Evolutionary conservation across 768 basidiomycete species (phyloP), one percentile per base, ranked within the genome.

Genomic region (Rickenella mellea): DNA sequence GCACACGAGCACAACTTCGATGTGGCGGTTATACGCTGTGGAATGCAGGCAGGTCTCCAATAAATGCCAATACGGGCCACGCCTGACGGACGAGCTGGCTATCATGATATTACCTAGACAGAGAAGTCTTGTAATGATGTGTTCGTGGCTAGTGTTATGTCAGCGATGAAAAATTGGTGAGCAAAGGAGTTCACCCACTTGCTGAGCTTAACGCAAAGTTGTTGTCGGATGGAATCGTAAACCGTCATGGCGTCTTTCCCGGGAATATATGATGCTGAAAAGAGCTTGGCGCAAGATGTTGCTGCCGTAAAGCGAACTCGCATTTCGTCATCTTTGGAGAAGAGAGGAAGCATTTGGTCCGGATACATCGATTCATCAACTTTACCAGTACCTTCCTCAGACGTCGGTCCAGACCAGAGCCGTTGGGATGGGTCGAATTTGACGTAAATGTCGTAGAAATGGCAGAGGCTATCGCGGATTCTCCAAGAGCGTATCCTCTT

Each of bases 51-150:
- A 74, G 5, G 75, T 73, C 57, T 93, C 90, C 45, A 97, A 64
- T 38, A 98, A 56, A 58, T 94, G 83, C 79, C 84, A 92, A 55
- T 94, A 91, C 1, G 90, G 74, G 3, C 80, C 84, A 12, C 88
- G 77, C 21, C 93, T 73, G 17, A 83, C 73, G 1, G 74, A 71
- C 1, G 88, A 82, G 53, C 80, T 84, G 14, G 78, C 72, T 29
- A 96, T 71, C 72, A 88, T 80, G 48, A 82, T 74, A 60, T 88
- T 90, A 21, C 77, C 83, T 11, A 85, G 65, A 15, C 70, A 76
- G 22, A 90, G 66, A 22, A 80, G 68, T 30, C 81, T 76, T 9
- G 82, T 89, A 40, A 85, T 64, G 67, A 86, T 85, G 27, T 67
- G 62, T 55, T 96, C 91, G 49, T 74, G 80, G 41, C 86, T 89